These are phyloP conservation scores for Cutaneotrichosporon sp. DNA, from an alignment of 1,284 basidiomycete genomes.

Conservation along the genomic window DNA sequence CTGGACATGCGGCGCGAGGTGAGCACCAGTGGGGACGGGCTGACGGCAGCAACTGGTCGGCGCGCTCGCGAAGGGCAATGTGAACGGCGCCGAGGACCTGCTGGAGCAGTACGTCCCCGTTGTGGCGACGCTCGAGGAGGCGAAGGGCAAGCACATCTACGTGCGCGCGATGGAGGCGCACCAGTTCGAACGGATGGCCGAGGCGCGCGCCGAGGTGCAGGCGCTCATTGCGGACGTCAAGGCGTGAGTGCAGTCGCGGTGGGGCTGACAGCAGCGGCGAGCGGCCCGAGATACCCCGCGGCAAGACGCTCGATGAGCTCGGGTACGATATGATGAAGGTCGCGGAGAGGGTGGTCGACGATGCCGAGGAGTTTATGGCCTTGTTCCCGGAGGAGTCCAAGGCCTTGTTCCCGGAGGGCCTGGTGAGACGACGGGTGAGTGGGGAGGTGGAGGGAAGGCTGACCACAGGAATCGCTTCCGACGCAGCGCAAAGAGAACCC, in stretches of 20 bases:
- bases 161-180: constrained; percentile 3
- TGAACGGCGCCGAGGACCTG: not conserved
- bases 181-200: not conserved
- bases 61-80: not conserved
- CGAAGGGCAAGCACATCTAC: not conserved
- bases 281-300: not conserved
- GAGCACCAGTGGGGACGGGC: not conserved
- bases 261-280: not conserved
- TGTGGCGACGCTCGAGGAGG: not conserved
- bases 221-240: not conserved
- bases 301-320: not conserved
- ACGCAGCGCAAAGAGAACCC: not conserved
- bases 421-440: constrained; percentile 1
- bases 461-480: constrained; percentile 5
- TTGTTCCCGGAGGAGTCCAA: constrained; percentile 22
- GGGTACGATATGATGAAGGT: not conserved
- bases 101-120: not conserved
- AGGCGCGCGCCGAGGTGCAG: not conserved
- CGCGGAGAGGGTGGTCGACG: constrained; percentile 19
- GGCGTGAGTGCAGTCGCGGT: not conserved
- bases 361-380: constrained; percentile 17
- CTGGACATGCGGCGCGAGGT: constrained; percentile 12
- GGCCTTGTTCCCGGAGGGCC: constrained; percentile 22
- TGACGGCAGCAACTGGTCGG: not conserved
- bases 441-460: too few species aligned